These are phyloP conservation scores for Leccinum olivaceoglutinosum DNA, from an alignment of 1,284 basidiomycete genomes.

Conservation along the genomic window DNA sequence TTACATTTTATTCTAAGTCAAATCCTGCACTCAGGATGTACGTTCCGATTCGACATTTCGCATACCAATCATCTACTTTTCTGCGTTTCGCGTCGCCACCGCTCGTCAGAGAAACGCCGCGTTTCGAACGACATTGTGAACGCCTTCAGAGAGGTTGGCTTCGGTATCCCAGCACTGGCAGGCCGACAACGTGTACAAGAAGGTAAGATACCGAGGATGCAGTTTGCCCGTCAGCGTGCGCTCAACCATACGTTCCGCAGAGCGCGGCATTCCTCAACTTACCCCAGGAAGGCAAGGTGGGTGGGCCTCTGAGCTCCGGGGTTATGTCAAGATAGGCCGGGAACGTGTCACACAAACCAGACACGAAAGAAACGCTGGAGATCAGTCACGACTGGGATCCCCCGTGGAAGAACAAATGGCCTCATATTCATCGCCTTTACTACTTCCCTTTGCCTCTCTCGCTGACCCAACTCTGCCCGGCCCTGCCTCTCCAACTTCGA, in stretches of 20 bases:
- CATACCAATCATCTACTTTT: constrained; percentile 78
- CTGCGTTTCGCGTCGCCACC: constrained; percentile 51
- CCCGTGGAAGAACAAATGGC: constrained; percentile 77
- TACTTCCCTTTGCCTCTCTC: no score
- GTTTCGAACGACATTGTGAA: constrained; percentile 68
- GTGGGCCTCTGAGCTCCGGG: constrained; percentile 36
- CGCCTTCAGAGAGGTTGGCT: constrained; percentile 75
- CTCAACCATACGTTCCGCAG: constrained; percentile 31
- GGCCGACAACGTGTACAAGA: constrained; percentile 54
- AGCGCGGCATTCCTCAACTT: constrained; percentile 71
- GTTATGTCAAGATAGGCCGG: constrained; percentile 74
- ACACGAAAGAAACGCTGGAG: constrained; percentile 82
- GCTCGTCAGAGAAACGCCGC: constrained; percentile 51
- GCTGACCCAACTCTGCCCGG: no score
- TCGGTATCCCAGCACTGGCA: constrained; percentile 52
- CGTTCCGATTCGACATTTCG: constrained; percentile 33
- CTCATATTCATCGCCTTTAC: constrained; percentile 20
- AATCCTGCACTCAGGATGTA: constrained; percentile 17
- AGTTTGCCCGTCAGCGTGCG: not conserved
- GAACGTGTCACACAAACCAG: constrained; percentile 79
- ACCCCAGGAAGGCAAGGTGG: constrained; percentile 58
- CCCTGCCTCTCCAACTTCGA: no score
- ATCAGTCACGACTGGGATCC: constrained; percentile 78
- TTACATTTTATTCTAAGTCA: not conserved
- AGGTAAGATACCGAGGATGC: constrained; percentile 37